These are phyloP conservation scores for Pseudogymnoascus verrucosus DNA, from an alignment of 2,329 filamentous ascomycete genomes.

Conservation along the genomic window DNA sequence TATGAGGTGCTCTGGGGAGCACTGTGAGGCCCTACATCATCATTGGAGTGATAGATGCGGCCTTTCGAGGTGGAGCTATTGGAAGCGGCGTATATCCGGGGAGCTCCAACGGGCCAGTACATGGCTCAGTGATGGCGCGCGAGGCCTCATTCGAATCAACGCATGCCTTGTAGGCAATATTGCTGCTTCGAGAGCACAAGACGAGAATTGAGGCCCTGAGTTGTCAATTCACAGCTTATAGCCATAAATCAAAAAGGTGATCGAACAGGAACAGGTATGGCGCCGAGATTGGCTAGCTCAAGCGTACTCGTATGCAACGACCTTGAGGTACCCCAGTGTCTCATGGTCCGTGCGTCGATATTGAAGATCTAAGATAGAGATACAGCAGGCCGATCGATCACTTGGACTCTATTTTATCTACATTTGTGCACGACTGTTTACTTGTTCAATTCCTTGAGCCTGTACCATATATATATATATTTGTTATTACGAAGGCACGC, in stretches of 20 bases:
- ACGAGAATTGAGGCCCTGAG: neutral
- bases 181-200: conserved; percentile 9
- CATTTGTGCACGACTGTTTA: conserved; percentile 2
- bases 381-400: neutral
- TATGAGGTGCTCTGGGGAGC: conserved; percentile 29
- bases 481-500: neutral
- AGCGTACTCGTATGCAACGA: neutral
- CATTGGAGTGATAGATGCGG: conserved; percentile 47
- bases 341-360: neutral
- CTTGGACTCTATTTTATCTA: neutral
- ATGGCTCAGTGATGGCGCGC: conserved; percentile 43
- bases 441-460: neutral
- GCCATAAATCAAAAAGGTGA: conserved; percentile 4
- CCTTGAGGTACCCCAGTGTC: conserved; percentile 2
- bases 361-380: conserved; percentile 4
- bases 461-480: neutral
- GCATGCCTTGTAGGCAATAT: conserved; percentile 25
- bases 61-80: conserved; percentile 49
- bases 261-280: neutral
- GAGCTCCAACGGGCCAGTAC: conserved; percentile 88
- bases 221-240: conserved; percentile 1
- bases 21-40: conserved; percentile 44
- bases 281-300: conserved; percentile 3
- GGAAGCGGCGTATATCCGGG: conserved; percentile 72
- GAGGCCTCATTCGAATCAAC: conserved; percentile 27